Evolutionary conservation across 805 yeast genomes (phyloP), one percentile per base, ranked within the genome.

Genomic region (Candida quercuum): DNA sequence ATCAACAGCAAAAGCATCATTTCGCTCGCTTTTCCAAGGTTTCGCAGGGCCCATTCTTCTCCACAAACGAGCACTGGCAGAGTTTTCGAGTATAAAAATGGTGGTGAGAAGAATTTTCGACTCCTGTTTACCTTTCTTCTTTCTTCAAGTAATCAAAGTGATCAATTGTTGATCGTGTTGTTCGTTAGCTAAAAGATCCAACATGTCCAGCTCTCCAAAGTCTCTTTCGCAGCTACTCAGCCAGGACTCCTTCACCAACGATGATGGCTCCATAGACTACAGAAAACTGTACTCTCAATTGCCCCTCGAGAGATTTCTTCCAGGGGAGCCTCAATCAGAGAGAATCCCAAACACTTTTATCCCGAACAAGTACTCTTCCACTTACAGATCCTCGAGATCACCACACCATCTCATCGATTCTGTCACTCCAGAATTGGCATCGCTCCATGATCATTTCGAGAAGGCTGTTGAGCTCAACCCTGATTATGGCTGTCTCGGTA

Each of bases 401-500:
- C 22, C 25, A 6, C 31, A 40, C 22, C 23, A 15, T 4, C 17
- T 41, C 15, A 21, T 41, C 20, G 33, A 23, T 22, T 18, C 20
- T 8, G 26, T 33, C 2, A 18, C 35, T 12, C 37, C 39, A 22
- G 42, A 37, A 17, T 30, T 42, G 14, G 33, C 31, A 19, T 39
- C 43, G 3, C 31, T 42, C 10, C 17, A 37, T n/a, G 30, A 35
- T 19, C 35, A 34, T 28, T 49, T 48, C 34, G 41, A 49, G 5
- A 44, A 45, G n/a, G 37, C 47, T 10, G 49, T 44, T 7, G 39
- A 44, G n/a, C 4, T 38, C 9, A 38, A 45, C 26, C 59, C 62
- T 6, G 40, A 58, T 6, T 35, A 39, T 13, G 58, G 53, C 5
- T 58, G 65, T 27, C 55, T 70, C 33, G 76, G 76, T 17, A 39